Conservation (phyloP, 306 rosid species). For the Cucumis cinereus region DNA sequence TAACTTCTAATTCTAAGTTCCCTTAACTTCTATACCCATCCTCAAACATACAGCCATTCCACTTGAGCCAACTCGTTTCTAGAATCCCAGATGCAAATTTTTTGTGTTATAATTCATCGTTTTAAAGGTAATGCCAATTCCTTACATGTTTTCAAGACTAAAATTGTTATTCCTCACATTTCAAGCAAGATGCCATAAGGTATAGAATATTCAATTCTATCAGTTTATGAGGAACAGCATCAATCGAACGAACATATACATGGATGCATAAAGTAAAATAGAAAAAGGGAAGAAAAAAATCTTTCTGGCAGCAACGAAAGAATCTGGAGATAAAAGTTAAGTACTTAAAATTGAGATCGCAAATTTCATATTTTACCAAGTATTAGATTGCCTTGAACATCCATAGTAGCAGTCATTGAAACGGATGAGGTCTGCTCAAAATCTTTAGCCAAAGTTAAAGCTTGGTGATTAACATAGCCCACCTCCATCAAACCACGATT, state of each 20-base stretch:
- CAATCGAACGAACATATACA: neutral
- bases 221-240: neutral
- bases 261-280: neutral
- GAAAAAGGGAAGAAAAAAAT: neutral
- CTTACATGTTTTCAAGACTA: neutral
- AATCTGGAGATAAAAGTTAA: neutral
- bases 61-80: neutral
- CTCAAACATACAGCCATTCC: neutral
- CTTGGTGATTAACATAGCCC: conserved; percentile 56
- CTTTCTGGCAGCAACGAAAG: neutral
- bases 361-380: conserved; percentile 35
- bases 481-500: conserved; percentile 91
- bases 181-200: neutral
- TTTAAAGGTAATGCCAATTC: neutral
- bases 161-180: neutral
- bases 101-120: neutral
- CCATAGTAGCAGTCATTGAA: conserved; percentile 85
- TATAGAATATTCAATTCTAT: neutral
- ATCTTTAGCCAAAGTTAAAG: conserved; percentile 16
- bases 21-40: neutral
- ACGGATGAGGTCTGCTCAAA: conserved; percentile 42
- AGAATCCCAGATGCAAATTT: neutral
- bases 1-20: no score
- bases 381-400: conserved; percentile 51
- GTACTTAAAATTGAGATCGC: neutral